A percentile compares a stretch with the other conserved stretches of the same genome.
Evolutionary conservation across 2,329 filamentous ascomycete genomes (phyloP).

Genomic region (Verticillium dahliae): DNA sequence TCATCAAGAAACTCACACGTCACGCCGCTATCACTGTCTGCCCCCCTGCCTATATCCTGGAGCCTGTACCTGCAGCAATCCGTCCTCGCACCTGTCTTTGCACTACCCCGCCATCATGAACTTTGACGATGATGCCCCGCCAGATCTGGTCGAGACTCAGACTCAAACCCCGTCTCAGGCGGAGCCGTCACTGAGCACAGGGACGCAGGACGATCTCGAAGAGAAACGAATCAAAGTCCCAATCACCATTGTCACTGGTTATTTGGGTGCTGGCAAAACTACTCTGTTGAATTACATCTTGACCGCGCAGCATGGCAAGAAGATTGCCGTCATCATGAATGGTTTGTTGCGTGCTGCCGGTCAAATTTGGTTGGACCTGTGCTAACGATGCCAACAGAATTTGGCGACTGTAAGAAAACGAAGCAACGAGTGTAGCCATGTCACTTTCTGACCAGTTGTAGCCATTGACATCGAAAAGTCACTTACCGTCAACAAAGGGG

Average conservation of each 20-base stretch:
- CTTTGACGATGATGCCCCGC: constrained; percentile 60
- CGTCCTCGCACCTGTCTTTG: not conserved
- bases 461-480: constrained; percentile 94
- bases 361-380: not conserved
- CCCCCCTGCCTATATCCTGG: no score
- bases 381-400: constrained; percentile 46
- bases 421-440: constrained; percentile 1
- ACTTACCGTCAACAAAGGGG: constrained; percentile 80
- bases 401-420: constrained; percentile 63
- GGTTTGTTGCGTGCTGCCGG: constrained; percentile 35
- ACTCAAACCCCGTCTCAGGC: constrained; percentile 6
- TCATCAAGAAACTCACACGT: no score
- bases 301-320: constrained; percentile 92
- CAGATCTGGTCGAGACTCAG: constrained; percentile 51
- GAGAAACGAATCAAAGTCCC: constrained; percentile 62
- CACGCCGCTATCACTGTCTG: no score
- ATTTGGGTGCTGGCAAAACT: constrained; percentile 92
- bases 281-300: constrained; percentile 94
- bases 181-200: constrained; percentile 22
- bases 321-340: constrained; percentile 96
- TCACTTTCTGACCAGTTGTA: constrained; percentile 23
- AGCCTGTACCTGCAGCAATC: not conserved
- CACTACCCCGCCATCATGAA: constrained; percentile 39
- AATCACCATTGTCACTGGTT: constrained; percentile 83
- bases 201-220: constrained; percentile 30